Conservation (phyloP, 2,329 filamentous ascomycete species). For the Fusarium sp. region DNA sequence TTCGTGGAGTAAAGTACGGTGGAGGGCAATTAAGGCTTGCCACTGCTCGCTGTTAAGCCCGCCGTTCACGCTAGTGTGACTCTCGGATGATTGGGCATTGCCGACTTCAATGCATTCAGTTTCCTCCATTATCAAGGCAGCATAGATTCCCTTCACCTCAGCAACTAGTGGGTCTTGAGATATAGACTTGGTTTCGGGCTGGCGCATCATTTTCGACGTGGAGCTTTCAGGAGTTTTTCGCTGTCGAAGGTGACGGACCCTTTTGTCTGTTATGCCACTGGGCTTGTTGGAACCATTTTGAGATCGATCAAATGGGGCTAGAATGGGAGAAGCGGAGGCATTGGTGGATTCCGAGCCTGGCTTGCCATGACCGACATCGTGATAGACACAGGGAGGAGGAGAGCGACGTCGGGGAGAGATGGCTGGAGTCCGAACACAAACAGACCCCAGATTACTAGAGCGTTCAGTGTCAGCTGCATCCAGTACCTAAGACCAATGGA, state of each 20-base stretch:
- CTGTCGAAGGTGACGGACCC: too few relatives aligned
- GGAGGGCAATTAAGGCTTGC: constrained; percentile 84
- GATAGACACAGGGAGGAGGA: neutral
- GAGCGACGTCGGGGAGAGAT: neutral
- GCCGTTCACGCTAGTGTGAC: constrained; percentile 51
- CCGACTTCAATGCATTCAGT: constrained; percentile 88
- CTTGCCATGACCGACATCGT: neutral
- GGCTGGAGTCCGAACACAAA: neutral
- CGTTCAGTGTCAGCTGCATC: neutral
- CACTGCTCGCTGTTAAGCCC: constrained; percentile 78
- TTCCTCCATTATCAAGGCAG: constrained; percentile 86
- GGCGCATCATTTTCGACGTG: too few relatives aligned
- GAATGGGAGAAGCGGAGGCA: neutral
- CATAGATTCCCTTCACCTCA: constrained; percentile 87
- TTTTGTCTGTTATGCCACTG: too few relatives aligned
- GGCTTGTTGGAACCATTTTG: too few relatives aligned
- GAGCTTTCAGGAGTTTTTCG: too few relatives aligned
- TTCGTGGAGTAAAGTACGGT: constrained; percentile 84
- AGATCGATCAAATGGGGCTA: too few relatives aligned
- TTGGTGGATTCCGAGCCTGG: neutral
- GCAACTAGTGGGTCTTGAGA: constrained; percentile 69
- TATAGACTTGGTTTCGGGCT: too few relatives aligned
- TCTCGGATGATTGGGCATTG: constrained; percentile 66
- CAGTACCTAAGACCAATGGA: neutral
- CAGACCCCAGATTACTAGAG: neutral